Percentiles rank a stretch among this genome's conserved stretches.
These are phyloP conservation scores for Trichoderma endophyticum DNA, from an alignment of 2,329 filamentous ascomycete genomes.

Conservation along the genomic window DNA sequence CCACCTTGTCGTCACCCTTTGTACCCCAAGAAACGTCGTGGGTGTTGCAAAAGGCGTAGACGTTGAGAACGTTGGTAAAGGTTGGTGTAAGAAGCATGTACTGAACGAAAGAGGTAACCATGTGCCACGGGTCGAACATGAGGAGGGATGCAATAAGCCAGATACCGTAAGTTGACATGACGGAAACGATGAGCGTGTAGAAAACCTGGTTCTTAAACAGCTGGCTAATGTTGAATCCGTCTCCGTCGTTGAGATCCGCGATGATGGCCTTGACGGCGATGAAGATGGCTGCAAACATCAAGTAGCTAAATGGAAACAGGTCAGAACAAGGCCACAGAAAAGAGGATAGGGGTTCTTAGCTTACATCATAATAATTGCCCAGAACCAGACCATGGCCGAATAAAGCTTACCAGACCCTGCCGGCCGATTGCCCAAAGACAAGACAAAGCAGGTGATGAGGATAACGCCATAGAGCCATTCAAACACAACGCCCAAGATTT, in stretches of 20 bases:
- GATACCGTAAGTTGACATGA: slow-evolving; percentile 87
- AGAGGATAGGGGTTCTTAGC: slow-evolving; percentile 29
- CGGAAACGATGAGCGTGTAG: slow-evolving; percentile 88
- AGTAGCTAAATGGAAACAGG: slow-evolving; percentile 53
- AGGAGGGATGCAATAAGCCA: slow-evolving; percentile 89
- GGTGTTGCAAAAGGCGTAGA: slow-evolving; percentile 98
- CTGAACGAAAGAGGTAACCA: slow-evolving; percentile 93
- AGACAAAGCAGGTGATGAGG: slow-evolving; percentile 89
- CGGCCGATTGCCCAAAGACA: slow-evolving; percentile 90
- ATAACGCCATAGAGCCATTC: slow-evolving; percentile 94
- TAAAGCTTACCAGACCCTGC: slow-evolving; percentile 93
- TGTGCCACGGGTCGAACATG: slow-evolving; percentile 99
- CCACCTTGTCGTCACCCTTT: slow-evolving; percentile 94
- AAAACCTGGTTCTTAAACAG: slow-evolving; percentile 88
- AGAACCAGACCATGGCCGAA: slow-evolving; percentile 97
- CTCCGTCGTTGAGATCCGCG: slow-evolving; percentile 56
- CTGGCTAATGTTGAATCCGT: slow-evolving; percentile 65
- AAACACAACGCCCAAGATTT: slow-evolving; percentile 82
- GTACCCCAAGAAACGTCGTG: slow-evolving; percentile 98
- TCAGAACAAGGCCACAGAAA: slow-evolving; percentile 23
- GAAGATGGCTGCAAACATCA: slow-evolving; percentile 92
- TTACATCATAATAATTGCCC: slow-evolving; percentile 90
- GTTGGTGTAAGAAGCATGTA: slow-evolving; percentile 93
- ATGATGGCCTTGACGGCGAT: slow-evolving; percentile 88
- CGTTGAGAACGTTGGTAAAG: slow-evolving; percentile 97